A percentile compares a stretch with the other conserved stretches of the same genome.
Conservation (phyloP, 2,329 filamentous ascomycete species). For the Nothopassalora personata region DNA sequence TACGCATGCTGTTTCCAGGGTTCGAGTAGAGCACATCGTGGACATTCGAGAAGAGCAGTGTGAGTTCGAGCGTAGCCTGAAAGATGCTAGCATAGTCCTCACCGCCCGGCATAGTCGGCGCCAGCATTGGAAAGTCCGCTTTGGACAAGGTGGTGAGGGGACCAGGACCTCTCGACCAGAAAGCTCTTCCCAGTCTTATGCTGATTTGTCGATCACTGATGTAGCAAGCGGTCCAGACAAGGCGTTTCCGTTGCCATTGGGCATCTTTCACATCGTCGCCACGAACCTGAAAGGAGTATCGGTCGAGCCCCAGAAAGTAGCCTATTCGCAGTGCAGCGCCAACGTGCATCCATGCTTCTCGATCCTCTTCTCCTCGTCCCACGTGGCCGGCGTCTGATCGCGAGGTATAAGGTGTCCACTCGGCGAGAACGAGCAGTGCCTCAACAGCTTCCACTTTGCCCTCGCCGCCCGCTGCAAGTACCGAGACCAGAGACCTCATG, state of each 20-base stretch:
- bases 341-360: conserved; percentile 72
- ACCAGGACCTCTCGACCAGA: conserved; percentile 67
- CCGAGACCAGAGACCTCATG: conserved; percentile 64
- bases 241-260: conserved; percentile 56
- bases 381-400: conserved; percentile 57
- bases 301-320: conserved; percentile 65
- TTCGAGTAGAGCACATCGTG: conserved; percentile 70
- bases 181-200: conserved; percentile 65
- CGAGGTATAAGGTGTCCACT: conserved; percentile 66
- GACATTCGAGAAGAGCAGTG: conserved; percentile 67
- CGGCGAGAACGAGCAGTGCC: conserved; percentile 62
- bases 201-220: conserved; percentile 64
- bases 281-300: conserved; percentile 57
- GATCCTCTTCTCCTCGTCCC: conserved; percentile 66
- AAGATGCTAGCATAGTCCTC: conserved; percentile 66
- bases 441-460: conserved; percentile 67
- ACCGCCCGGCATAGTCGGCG: conserved; percentile 53
- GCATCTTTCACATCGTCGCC: conserved; percentile 55
- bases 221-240: conserved; percentile 66
- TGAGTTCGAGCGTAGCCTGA: conserved; percentile 65
- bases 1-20: conserved; percentile 62
- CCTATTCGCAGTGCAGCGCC: conserved; percentile 64
- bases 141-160: conserved; percentile 60
- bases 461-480: conserved; percentile 60
- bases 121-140: conserved; percentile 63